phyloP scores from a whole-genome alignment of 179 eudicot species.

The Patellifolia procumbens region DNA sequence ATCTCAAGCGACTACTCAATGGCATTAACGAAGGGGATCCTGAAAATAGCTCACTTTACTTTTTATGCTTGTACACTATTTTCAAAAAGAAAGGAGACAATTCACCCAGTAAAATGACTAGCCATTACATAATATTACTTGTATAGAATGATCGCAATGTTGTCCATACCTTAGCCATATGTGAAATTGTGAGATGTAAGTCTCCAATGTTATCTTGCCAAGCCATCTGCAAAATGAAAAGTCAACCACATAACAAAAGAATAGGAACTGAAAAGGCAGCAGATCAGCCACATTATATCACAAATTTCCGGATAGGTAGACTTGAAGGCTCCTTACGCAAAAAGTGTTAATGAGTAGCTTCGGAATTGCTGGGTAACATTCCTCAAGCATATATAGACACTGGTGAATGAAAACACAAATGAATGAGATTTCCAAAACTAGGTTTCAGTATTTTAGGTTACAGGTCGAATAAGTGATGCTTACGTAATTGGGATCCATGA shows the following conservation, averaged over 20 bases:
- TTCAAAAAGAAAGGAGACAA: neutral
- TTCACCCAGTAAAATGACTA: neutral
- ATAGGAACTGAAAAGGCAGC: neutral
- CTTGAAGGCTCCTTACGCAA: constrained; percentile 68
- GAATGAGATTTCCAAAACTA: neutral
- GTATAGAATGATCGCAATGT: neutral
- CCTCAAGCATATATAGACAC: constrained; percentile 91
- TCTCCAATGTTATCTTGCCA: constrained; percentile 81
- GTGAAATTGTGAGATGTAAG: constrained; percentile 76
- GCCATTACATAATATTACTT: neutral
- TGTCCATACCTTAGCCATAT: constrained; percentile 70
- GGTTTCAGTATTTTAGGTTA: constrained; percentile 2
- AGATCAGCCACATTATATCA: neutral
- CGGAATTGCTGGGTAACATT: constrained; percentile 85
- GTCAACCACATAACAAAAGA: constrained; percentile 3
- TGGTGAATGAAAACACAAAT: constrained; percentile 36
- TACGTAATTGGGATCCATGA: constrained; percentile 99
- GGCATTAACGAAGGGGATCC: neutral
- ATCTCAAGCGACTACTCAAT: neutral
- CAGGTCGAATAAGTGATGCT: constrained; percentile 24
- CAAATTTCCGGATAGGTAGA: neutral
- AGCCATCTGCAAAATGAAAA: constrained; percentile 57
- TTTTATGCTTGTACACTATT: constrained; percentile 1
- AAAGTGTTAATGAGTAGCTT: constrained; percentile 76
- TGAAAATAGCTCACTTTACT: neutral